Base-by-base conservation (phyloP, 805 yeast species). In the Sungouiozyma intestinalis region DNA sequence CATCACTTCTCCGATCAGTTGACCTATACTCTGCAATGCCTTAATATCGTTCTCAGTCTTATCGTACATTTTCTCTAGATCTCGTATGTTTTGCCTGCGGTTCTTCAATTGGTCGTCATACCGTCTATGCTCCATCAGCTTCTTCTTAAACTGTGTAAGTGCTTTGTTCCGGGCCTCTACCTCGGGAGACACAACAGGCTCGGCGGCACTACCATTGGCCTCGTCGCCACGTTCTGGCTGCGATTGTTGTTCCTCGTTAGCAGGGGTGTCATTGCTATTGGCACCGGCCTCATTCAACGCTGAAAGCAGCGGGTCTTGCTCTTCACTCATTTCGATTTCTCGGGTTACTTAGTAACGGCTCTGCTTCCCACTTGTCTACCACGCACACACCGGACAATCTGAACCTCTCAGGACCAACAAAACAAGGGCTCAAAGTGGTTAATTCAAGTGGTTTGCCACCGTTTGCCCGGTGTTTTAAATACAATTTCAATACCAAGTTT, bases 21-120 rank as follows among this genome's bases (percentile, higher is more conserved):
- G 98, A 3, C 98, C 98, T 48, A 92, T 95, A 49, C 94, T 81
- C 65, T 92, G 98, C 50, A 92, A 72, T 15, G 97, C 97, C 66
- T 87, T 90, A 63, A 92, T 92, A 56, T 92, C 98, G 52, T 87
- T 85, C 62, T 92, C 99, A 2, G 98, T 90, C 70, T 86, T 87
- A 45, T 83, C 90, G 63, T 78, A 92, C 48, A 79, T 80, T 53
- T 77, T 79, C 49, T 87, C 95, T 50, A 87, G 66, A 52, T 76
- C 94, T 62, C 87, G 79, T 68, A 92, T 84, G 49, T 81, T 76
- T 56, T 84, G 66, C 51, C 98, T 76, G 47, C 88, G 71, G 35
- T 80, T 86, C 62, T 86, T 90, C 55, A 92, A 72, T 55, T 86
- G 78, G 36, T 94, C 85, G 59, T 90, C 97, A 85, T 94, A 86